Conservation (phyloP, 805 yeast genomes). For the Aciculoconidium aculeatum region DNA sequence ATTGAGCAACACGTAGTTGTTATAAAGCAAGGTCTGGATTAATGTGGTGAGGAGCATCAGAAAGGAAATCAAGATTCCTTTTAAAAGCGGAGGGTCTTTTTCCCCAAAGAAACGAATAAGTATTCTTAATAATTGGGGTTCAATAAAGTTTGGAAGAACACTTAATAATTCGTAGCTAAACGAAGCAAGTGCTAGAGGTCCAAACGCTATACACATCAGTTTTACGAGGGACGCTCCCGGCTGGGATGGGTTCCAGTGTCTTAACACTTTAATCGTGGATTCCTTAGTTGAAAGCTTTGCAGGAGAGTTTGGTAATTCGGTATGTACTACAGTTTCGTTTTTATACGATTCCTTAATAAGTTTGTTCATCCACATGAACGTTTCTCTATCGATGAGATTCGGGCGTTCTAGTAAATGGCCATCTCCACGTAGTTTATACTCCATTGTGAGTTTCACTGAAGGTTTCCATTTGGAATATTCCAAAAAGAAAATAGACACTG, state of each 20-base stretch:
- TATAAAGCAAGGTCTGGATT: constrained; percentile 54
- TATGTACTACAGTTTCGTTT: constrained; percentile 30
- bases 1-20: constrained; percentile 59
- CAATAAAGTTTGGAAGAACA: constrained; percentile 45
- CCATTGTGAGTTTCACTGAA: constrained; percentile 27
- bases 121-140: constrained; percentile 73
- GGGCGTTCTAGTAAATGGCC: constrained; percentile 15
- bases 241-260: constrained; percentile 12
- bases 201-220: constrained; percentile 22
- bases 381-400: constrained; percentile 31
- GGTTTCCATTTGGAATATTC: constrained; percentile 40
- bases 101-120: constrained; percentile 59
- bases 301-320: constrained; percentile 27
- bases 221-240: constrained; percentile 10
- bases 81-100: constrained; percentile 39
- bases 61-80: constrained; percentile 59
- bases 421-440: constrained; percentile 19
- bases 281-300: constrained; percentile 17
- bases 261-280: constrained; percentile 12
- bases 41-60: constrained; percentile 61
- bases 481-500: constrained; percentile 27
- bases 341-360: constrained; percentile 34
- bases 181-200: constrained; percentile 15
- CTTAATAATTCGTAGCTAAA: constrained; percentile 20
- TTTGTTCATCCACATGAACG: constrained; percentile 46